These are phyloP conservation scores for Erythrophleum fordii DNA, from an alignment of 306 rosid genomes.

Conservation along the genomic window DNA sequence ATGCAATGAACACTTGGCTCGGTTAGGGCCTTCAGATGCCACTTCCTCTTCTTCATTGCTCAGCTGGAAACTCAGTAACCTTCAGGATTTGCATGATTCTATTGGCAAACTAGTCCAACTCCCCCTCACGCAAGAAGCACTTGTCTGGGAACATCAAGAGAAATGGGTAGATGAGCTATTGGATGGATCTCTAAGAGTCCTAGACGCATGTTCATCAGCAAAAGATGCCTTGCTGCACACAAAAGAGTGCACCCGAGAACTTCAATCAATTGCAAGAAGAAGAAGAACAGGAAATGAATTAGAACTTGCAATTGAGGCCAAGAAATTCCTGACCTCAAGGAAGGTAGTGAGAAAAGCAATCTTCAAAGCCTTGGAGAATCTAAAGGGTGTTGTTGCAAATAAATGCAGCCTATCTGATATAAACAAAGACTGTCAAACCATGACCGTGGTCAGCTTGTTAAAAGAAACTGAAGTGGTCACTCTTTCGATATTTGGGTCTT, in stretches of 20 bases:
- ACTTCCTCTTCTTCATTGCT: conserved; percentile 33
- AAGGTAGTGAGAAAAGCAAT: conserved; percentile 48
- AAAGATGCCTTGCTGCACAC: conserved; percentile 49
- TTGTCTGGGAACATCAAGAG: conserved; percentile 38
- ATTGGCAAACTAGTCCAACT: conserved; percentile 42
- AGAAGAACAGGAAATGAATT: conserved; percentile 37
- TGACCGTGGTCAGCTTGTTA: conserved; percentile 35
- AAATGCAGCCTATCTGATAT: conserved; percentile 11
- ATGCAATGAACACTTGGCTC: conserved; percentile 43
- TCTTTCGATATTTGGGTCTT: conserved; percentile 37
- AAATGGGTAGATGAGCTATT: conserved; percentile 46
- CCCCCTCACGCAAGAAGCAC: conserved; percentile 40
- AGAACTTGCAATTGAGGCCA: conserved; percentile 36
- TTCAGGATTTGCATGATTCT: conserved; percentile 39
- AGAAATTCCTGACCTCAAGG: conserved; percentile 44
- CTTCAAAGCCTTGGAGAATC: conserved; percentile 40
- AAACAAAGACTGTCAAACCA: conserved; percentile 31
- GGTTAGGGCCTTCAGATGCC: conserved; percentile 30
- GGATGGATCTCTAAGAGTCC: conserved; percentile 48
- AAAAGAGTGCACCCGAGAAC: conserved; percentile 42
- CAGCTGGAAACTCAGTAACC: conserved; percentile 36
- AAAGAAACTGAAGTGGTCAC: conserved; percentile 44
- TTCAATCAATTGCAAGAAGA: conserved; percentile 47
- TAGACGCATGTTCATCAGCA: conserved; percentile 44
- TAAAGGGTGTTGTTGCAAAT: conserved; percentile 35